Evolutionary conservation across 495 filamentous ascomycete species (phyloP).

Genomic region (Neurospora intermedia): DNA sequence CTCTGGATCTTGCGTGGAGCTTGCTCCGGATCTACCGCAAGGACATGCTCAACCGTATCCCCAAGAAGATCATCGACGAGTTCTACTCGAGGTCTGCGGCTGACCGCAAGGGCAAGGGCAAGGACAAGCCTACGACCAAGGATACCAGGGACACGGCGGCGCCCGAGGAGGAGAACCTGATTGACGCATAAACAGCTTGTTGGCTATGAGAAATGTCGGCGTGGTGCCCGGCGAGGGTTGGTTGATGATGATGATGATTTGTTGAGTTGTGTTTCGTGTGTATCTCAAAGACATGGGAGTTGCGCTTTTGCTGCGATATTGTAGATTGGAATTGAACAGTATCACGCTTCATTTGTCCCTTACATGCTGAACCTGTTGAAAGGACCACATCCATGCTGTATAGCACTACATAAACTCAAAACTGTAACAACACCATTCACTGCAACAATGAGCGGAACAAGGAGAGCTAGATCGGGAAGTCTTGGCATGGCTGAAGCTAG

Average conservation of each 20-base stretch:
- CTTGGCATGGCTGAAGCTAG: conserved; percentile 11
- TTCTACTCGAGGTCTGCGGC: conserved; percentile 70
- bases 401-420: background rate
- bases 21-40: conserved; percentile 92
- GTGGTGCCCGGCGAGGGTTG: conserved; percentile 3
- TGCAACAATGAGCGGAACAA: background rate
- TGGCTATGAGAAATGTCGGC: background rate
- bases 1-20: conserved; percentile 91
- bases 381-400: background rate
- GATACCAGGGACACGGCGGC: conserved; percentile 42
- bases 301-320: conserved; percentile 5
- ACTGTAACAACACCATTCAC: background rate
- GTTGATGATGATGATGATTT: background rate
- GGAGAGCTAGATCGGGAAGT: background rate
- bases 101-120: conserved; percentile 42
- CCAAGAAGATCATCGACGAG: conserved; percentile 83
- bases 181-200: conserved; percentile 43
- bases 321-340: conserved; percentile 18
- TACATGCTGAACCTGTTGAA: background rate
- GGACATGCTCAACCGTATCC: conserved; percentile 95
- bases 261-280: conserved; percentile 11
- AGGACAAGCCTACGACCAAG: conserved; percentile 46
- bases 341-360: background rate
- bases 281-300: conserved; percentile 8
- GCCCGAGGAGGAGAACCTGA: conserved; percentile 52